Conservation (phyloP, 2,329 filamentous ascomycete species). For the Penicillium janthinellum region DNA sequence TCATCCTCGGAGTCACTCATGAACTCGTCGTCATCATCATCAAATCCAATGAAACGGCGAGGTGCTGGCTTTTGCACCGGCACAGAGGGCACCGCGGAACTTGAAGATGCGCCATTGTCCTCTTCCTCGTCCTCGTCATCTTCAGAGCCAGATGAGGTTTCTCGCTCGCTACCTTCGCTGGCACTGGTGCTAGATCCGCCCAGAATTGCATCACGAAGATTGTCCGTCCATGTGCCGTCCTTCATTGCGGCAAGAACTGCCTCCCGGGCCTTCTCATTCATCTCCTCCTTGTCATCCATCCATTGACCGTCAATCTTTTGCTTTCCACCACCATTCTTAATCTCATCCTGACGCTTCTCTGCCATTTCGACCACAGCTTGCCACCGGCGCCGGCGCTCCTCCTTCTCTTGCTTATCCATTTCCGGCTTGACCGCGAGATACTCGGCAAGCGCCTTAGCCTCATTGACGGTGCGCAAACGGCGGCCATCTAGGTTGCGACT, state of each 20-base stretch:
- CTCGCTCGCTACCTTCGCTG: conserved; percentile 41
- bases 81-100: conserved; percentile 28
- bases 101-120: conserved; percentile 33
- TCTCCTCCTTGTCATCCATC: conserved; percentile 93
- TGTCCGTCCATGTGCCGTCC: conserved; percentile 53
- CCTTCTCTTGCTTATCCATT: conserved; percentile 93
- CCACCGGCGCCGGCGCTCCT: conserved; percentile 78
- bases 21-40: conserved; percentile 52
- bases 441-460: conserved; percentile 92
- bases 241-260: conserved; percentile 74
- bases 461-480: conserved; percentile 84
- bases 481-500: conserved; percentile 92
- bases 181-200: conserved; percentile 43
- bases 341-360: conserved; percentile 79
- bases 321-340: conserved; percentile 71
- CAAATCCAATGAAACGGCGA: conserved; percentile 49
- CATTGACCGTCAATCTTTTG: conserved; percentile 78
- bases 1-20: conserved; percentile 48
- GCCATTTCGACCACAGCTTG: conserved; percentile 83
- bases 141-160: conserved; percentile 33
- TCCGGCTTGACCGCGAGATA: conserved; percentile 95
- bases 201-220: conserved; percentile 40
- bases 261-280: conserved; percentile 78
- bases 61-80: conserved; percentile 31
- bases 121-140: conserved; percentile 44